Conservation (phyloP, 2,329 filamentous ascomycete genomes). For the Aspergillus persii region DNA sequence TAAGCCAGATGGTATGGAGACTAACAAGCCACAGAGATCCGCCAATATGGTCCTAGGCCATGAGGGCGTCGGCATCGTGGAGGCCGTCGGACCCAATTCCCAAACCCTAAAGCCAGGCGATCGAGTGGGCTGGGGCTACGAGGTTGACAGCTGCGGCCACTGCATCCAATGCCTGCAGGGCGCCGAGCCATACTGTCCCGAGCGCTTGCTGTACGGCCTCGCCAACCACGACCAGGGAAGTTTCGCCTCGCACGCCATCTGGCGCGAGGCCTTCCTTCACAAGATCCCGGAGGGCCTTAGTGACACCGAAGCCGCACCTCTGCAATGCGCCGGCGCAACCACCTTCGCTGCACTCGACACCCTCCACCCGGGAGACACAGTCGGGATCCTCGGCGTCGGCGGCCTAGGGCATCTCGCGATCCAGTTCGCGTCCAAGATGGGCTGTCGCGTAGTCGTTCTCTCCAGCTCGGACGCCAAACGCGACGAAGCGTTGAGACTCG, state of each 20-base stretch:
- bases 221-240: constrained; percentile 36
- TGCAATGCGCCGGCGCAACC: constrained; percentile 41
- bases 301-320: constrained; percentile 28
- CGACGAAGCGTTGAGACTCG: constrained; percentile 42
- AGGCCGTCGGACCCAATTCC: constrained; percentile 47
- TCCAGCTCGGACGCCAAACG: constrained; percentile 28
- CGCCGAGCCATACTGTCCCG: constrained; percentile 22
- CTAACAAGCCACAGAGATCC: neutral
- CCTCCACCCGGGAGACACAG: constrained; percentile 65
- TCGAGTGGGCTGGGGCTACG: constrained; percentile 38
- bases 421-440: constrained; percentile 66
- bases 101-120: constrained; percentile 47
- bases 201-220: constrained; percentile 32
- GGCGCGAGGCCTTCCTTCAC: constrained; percentile 38
- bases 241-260: constrained; percentile 35
- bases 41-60: constrained; percentile 46
- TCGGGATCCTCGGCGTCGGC: constrained; percentile 69
- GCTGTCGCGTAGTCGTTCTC: constrained; percentile 53
- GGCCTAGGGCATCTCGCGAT: constrained; percentile 71
- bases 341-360: constrained; percentile 55
- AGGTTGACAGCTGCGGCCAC: constrained; percentile 32
- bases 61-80: constrained; percentile 55
- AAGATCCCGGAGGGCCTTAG: constrained; percentile 29
- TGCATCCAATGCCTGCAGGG: constrained; percentile 26
- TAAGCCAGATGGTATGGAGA: neutral